Evolutionary conservation across 495 filamentous ascomycete genomes (phyloP), one percentile per base, ranked within the genome.

Genomic region (Filosporella fistucella): DNA sequence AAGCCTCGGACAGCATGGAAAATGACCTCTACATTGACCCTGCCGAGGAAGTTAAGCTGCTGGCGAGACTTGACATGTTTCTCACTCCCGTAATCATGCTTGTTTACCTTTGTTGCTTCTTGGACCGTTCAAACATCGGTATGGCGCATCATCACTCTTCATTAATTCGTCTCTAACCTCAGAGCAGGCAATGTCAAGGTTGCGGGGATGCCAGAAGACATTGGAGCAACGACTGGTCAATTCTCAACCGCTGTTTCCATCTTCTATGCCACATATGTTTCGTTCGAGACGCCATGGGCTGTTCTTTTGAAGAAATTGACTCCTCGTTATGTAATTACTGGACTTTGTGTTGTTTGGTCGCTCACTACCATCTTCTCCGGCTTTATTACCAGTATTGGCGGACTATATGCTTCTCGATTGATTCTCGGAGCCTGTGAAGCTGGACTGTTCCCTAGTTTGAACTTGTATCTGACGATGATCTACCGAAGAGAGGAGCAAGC

Each of bases 311-410:
- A 76, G 59, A 72, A 68, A 32, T 50, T 69, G 13, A 71, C 71
- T 0, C 67, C 71, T 7, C 59, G 70, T 58, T 28, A 40, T 26
- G 23, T 55, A 6, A 78, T 91, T 47, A 72, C 83, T 4, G 71
- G 77, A 24, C 80, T 89, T 48, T 70, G 73, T 25, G 62, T 73
- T 10, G 65, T 77, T 8, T 89, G 86, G 86, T 85, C 84, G 16
- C 73, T 86, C 46, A 75, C 87, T 49, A 84, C 86, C 9, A 86
- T 77, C 23, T 69, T 82, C 4, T 21, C 35, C 35, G 35, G 17
- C 2, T 38, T 38, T 22, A 21, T 38, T 21, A 38, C 20, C 10
- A 38, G 23, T 21, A 21, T 38, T n/a, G 35, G 23, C 16, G 17
- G 23, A 38, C n/a, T 38, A 22, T 16, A 16, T 21, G 35, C 35